These are phyloP conservation scores for Mycena sanguinolenta DNA, from an alignment of 768 basidiomycete species.

Conservation along the genomic window DNA sequence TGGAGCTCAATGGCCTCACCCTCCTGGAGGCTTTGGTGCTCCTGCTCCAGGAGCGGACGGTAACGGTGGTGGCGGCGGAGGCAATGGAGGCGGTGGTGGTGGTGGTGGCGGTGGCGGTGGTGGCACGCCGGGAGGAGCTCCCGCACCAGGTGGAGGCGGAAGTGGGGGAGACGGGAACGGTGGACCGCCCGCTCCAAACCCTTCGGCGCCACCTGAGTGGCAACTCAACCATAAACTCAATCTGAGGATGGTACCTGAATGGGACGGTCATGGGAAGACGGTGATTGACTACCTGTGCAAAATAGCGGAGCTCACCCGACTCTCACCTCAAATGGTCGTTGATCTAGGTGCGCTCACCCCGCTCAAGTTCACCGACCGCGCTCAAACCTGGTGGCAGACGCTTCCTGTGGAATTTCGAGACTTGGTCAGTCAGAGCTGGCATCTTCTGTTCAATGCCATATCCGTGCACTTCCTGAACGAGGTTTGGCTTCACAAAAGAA, in stretches of 20 bases:
- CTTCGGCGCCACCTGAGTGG: neutral
- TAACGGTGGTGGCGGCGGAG: too few relatives aligned
- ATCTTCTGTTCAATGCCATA: neutral
- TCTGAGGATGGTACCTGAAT: neutral
- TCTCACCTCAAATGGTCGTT: neutral
- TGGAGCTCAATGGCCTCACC: too few relatives aligned
- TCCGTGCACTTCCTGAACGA: constrained; percentile 19
- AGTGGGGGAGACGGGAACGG: neutral
- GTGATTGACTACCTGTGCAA: neutral
- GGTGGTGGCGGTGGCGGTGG: too few relatives aligned
- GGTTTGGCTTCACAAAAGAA: neutral
- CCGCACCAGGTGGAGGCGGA: too few relatives aligned
- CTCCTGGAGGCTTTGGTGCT: too few relatives aligned
- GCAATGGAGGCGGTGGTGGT: too few relatives aligned
- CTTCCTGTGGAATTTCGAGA: neutral
- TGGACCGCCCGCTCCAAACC: neutral
- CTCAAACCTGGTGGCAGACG: constrained; percentile 14
- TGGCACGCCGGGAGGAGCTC: too few relatives aligned
- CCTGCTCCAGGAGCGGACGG: too few relatives aligned
- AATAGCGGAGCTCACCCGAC: neutral
- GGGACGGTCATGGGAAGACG: neutral
- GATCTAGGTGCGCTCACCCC: neutral
- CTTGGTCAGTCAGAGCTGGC: constrained; percentile 20
- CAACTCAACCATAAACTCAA: neutral
- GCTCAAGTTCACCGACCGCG: constrained; percentile 3